Evolutionary conservation across 768 basidiomycete genomes (phyloP).

Genomic region (Phanerodontia chrysosporium): DNA sequence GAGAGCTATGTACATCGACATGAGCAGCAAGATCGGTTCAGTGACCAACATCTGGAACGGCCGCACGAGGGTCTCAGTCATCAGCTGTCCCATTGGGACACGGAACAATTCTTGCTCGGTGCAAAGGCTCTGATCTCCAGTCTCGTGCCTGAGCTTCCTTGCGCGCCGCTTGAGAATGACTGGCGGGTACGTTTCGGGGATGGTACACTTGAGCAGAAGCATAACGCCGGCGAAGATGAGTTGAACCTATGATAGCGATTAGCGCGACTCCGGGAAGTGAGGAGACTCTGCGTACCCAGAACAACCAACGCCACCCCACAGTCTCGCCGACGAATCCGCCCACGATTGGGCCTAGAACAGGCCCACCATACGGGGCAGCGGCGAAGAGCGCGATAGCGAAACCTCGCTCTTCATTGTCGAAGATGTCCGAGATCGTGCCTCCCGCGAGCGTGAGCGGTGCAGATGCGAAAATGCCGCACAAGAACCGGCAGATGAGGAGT

Average conservation of each 20-base stretch:
- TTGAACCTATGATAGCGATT: conserved; percentile 32
- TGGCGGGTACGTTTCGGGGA: conserved; percentile 48
- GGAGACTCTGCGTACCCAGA: conserved; percentile 29
- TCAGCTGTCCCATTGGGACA: conserved; percentile 29
- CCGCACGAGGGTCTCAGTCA: conserved; percentile 36
- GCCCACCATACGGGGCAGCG: conserved; percentile 38
- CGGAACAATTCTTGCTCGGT: conserved; percentile 40
- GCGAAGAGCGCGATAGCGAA: conserved; percentile 39
- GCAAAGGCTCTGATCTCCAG: conserved; percentile 30
- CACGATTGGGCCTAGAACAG: conserved; percentile 48
- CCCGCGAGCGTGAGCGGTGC: conserved; percentile 33
- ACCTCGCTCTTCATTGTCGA: conserved; percentile 33
- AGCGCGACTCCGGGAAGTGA: no score
- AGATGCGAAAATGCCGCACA: conserved; percentile 34
- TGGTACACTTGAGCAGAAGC: conserved; percentile 22
- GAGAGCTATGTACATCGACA: conserved; percentile 41
- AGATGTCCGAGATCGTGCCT: conserved; percentile 33
- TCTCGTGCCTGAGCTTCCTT: conserved; percentile 31
- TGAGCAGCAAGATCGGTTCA: conserved; percentile 42
- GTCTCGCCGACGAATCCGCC: conserved; percentile 42
- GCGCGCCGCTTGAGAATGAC: conserved; percentile 37
- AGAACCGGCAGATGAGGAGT: conserved; percentile 33
- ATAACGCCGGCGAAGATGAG: conserved; percentile 37
- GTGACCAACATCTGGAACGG: conserved; percentile 43
- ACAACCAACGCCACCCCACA: conserved; percentile 35